Evolutionary conservation across 495 filamentous ascomycete species (phyloP), one percentile per base, ranked within the genome.

Genomic region (Neurospora sp.): DNA sequence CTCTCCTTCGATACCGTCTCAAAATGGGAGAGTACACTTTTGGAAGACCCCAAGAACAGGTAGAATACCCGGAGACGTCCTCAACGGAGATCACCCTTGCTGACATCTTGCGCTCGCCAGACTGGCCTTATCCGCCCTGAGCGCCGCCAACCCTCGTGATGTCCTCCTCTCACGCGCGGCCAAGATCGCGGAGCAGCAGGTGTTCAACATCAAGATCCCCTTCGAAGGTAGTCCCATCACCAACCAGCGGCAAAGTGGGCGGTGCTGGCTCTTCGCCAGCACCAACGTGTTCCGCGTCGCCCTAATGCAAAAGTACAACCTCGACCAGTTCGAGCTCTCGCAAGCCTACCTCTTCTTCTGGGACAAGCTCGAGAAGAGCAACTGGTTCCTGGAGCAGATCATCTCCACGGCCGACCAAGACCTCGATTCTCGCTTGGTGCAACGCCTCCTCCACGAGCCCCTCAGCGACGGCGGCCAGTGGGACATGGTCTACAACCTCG

Each of bases 341-440:
- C 94, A 97, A 77, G 88, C 90, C 3, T 97, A 96, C 76, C 87
- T 96, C n/a, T 96, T 94, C 84, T 97, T 93, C 87, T 96, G 91
- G 90, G 93, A 97, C 80, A 97, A 97, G 82, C 87, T 96, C 27
- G 94, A 97, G 82, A 97, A 97, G 79, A 89, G 91, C 9, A 96
- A 96, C 77, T 97, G 86, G 79, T 96, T 96, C 84, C 85, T 96
- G 31, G 92, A 95, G 80, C 89, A 91, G 76, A 88, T 96, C 72
- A 86, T 96, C 46, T 88, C 91, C 71, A 96, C 93, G 0, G 85
- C 86, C 1, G 83, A 89, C 48, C 84, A 92, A 72, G 87, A 89
- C 39, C 84, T 94, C 3, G 91, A 93, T 71, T 84, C 87, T 16
- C 83, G 93, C 22, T 80, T 96, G 12, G 84, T 95, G 12, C 90